Conservation (phyloP, 805 yeast species). For the Saccharomycopsis synnaedendra region DNA sequence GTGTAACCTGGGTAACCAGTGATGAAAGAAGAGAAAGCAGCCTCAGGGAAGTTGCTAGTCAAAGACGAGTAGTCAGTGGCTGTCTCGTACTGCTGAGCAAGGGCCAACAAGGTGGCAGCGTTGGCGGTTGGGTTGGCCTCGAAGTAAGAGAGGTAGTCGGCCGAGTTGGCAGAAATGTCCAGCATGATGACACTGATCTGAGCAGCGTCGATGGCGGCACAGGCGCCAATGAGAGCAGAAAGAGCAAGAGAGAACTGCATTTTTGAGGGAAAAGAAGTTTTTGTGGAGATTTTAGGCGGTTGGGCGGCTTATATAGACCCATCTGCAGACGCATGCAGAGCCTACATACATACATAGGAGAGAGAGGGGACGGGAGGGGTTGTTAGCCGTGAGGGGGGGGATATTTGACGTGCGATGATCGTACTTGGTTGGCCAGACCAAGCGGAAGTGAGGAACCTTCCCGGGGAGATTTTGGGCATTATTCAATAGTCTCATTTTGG, state of each 20-base stretch:
- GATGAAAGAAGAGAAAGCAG: conserved; percentile 14
- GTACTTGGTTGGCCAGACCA: too few species aligned
- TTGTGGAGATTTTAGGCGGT: too few species aligned
- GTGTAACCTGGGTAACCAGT: conserved; percentile 12
- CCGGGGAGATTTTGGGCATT: too few species aligned
- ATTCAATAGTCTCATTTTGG: too few species aligned
- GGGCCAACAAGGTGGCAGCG: conserved; percentile 12
- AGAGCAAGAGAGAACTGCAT: conserved; percentile 14
- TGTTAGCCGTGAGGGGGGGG: too few species aligned
- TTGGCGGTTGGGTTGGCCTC: conserved; percentile 13
- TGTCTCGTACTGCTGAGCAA: conserved; percentile 7
- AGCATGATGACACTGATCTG: conserved; percentile 9
- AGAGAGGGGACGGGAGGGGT: too few species aligned
- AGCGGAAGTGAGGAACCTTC: too few species aligned
- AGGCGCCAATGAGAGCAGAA: conserved; percentile 8
- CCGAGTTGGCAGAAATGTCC: conserved; percentile 12
- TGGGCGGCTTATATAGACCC: too few species aligned
- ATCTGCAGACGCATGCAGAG: too few species aligned
- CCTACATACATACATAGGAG: too few species aligned
- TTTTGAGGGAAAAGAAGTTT: not conserved
- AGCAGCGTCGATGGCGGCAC: conserved; percentile 12
- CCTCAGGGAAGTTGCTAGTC: conserved; percentile 12
- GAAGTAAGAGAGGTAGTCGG: conserved; percentile 14
- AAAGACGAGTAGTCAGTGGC: conserved; percentile 2
- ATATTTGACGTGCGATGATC: too few species aligned